Evolutionary conservation across 2,329 filamentous ascomycete genomes (phyloP).

Genomic region (Aspergillus pseudotamarii): DNA sequence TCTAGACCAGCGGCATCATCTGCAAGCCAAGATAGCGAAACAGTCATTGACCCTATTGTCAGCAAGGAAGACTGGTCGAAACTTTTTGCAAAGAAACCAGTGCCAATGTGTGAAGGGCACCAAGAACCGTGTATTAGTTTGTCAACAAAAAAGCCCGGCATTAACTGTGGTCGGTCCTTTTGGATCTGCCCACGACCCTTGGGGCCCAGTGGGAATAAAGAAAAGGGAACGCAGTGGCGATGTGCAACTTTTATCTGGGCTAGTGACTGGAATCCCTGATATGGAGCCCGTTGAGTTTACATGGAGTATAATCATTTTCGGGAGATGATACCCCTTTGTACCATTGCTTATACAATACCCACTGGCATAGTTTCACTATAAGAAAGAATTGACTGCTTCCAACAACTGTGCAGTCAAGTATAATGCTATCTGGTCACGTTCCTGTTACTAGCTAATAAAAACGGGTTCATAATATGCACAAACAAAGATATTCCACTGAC

Average conservation of each 20-base stretch:
- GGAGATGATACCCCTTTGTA: not conserved
- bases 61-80: slow-evolving; percentile 84
- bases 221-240: slow-evolving; percentile 81
- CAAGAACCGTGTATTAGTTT: slow-evolving; percentile 81
- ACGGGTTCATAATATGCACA: not conserved
- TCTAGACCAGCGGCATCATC: slow-evolving; percentile 10
- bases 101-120: slow-evolving; percentile 80
- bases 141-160: slow-evolving; percentile 83
- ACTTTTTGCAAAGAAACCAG: slow-evolving; percentile 72
- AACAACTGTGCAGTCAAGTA: not conserved
- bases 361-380: not conserved
- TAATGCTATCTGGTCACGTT: not conserved
- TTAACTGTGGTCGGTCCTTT: slow-evolving; percentile 72
- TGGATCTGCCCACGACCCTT: slow-evolving; percentile 76
- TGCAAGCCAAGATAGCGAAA: slow-evolving; percentile 41
- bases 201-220: slow-evolving; percentile 82
- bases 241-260: slow-evolving; percentile 81
- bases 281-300: not conserved
- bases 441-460: not conserved
- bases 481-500: not conserved
- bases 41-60: slow-evolving; percentile 67
- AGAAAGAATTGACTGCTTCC: not conserved
- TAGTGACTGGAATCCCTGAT: slow-evolving; percentile 59
- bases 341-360: not conserved
- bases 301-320: not conserved